Base-by-base conservation (phyloP, 805 yeast genomes). In the Hanseniaspora valbyensis region DNA sequence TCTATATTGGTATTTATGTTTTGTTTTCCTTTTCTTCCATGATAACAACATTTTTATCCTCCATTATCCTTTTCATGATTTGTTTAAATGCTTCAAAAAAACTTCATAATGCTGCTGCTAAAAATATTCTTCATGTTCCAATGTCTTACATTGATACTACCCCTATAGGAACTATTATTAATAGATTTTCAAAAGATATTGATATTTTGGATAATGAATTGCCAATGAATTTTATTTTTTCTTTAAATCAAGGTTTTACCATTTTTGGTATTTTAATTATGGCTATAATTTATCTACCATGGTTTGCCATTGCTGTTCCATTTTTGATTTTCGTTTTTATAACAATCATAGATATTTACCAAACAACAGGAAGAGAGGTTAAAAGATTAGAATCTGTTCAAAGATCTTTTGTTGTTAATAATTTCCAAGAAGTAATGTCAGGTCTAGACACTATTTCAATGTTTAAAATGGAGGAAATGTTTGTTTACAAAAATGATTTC, bases 161-260 rank as follows among this genome's bases (percentile, higher is more conserved):
- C 0, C 96, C 96, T 16, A 73, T 84, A 71, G 95, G 96, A 1
- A 73, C 95, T 56, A 80, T 87, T 53, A 69, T 88, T 62, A 87
- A 85, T 65, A 70, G 94, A 54, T 84, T 84, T 61, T 81, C 90
- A 6, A 81, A 82, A 57, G 94, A 84, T 61, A 79, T 85, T 0
- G 88, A 82, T 59, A 77, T 76, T n/a, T 67, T 82, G 62, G 90
- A 83, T 59, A 81, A 81, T 58, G 85, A 80, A 63, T 63, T 83
- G 53, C 74, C 78, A 49, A 87, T 83, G 61, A 83, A 81, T 58
- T 56, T 82, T 37, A 71, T 89, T 55, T 65, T 80, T 65, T 69
- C 83, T 45, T 55, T 79, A 40, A 76, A 70, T 56, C 76, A 80
- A 6, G 46, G 73, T 21, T 63, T 77, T 16, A 72, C 69, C 55